phyloP scores from a whole-genome alignment of 176 grass and related monocot species.

The Hsuehochloa calcarea region DNA sequence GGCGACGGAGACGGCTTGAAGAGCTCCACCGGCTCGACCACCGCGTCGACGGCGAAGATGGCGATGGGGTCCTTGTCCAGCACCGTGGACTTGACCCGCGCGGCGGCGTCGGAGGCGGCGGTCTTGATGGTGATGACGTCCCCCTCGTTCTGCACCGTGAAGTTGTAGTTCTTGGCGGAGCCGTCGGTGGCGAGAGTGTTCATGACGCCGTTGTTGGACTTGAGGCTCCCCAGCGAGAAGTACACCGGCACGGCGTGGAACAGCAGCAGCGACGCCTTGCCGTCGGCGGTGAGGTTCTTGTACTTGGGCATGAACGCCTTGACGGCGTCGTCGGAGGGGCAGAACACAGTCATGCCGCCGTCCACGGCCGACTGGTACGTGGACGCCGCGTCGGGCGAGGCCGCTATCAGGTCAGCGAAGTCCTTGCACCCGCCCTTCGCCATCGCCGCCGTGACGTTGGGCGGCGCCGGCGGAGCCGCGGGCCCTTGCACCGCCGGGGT shows the following conservation, averaged over 20 bases:
- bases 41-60: constrained; percentile 55
- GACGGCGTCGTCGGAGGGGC: constrained; percentile 66
- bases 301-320: constrained; percentile 56
- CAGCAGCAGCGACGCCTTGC: constrained; percentile 61
- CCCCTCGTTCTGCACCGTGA: constrained; percentile 78
- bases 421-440: constrained; percentile 67
- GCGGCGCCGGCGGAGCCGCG: constrained; percentile 23
- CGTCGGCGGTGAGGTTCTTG: constrained; percentile 68
- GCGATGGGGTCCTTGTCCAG: constrained; percentile 59
- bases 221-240: constrained; percentile 54
- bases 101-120: constrained; percentile 23
- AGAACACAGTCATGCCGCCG: constrained; percentile 80
- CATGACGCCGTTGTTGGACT: constrained; percentile 82
- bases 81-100: constrained; percentile 47
- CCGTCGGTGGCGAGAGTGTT: constrained; percentile 87
- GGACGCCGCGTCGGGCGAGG: constrained; percentile 47
- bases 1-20: constrained; percentile 58
- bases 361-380: constrained; percentile 57
- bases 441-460: constrained; percentile 74
- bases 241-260: constrained; percentile 82
- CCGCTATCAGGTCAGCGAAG: constrained; percentile 62
- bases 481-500: background rate
- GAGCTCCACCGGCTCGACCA: constrained; percentile 70
- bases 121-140: constrained; percentile 69
- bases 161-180: constrained; percentile 62